phyloP scores from a whole-genome alignment of 2,329 filamentous ascomycete species.

The Fonsecaea nubica region DNA sequence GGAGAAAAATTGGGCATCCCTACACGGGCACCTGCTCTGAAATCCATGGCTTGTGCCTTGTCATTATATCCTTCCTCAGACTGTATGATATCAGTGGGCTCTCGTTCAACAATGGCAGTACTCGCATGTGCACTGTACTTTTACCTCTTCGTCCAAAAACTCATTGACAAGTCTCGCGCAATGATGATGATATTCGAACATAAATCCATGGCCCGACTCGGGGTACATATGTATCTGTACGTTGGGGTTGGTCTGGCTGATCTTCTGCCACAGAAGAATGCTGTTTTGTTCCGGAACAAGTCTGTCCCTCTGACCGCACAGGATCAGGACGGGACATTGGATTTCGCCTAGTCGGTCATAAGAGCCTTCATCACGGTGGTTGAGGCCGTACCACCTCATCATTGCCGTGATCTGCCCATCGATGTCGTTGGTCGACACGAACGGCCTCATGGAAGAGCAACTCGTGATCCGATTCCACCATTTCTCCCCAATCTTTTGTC shows the following conservation, averaged over 20 bases:
- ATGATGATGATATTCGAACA: slow-evolving; percentile 14
- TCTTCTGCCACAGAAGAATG: slow-evolving; percentile 17
- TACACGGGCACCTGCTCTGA: background rate
- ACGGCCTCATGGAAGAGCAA: background rate
- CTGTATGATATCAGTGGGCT: slow-evolving; percentile 6
- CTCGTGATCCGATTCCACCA: slow-evolving; percentile 5
- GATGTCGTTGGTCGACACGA: slow-evolving; percentile 5
- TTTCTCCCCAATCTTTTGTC: slow-evolving; percentile 2
- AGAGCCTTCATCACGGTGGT: slow-evolving; percentile 8
- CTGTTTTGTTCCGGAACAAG: slow-evolving; percentile 11
- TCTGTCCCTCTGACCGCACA: slow-evolving; percentile 5
- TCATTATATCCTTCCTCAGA: background rate
- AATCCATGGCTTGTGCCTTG: background rate
- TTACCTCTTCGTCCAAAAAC: slow-evolving; percentile 12
- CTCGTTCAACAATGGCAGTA: slow-evolving; percentile 12
- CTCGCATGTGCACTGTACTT: slow-evolving; percentile 9
- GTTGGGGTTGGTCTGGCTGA: slow-evolving; percentile 8
- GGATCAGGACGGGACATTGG: slow-evolving; percentile 7
- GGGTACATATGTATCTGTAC: slow-evolving; percentile 14
- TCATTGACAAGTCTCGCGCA: slow-evolving; percentile 16
- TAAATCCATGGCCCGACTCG: slow-evolving; percentile 13
- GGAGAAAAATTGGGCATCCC: background rate
- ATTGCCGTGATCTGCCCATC: slow-evolving; percentile 4
- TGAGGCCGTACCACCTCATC: slow-evolving; percentile 4
- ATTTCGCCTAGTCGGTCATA: slow-evolving; percentile 19